phyloP scores from a whole-genome alignment of 1,284 basidiomycete genomes.

The Irpex lacteus region DNA sequence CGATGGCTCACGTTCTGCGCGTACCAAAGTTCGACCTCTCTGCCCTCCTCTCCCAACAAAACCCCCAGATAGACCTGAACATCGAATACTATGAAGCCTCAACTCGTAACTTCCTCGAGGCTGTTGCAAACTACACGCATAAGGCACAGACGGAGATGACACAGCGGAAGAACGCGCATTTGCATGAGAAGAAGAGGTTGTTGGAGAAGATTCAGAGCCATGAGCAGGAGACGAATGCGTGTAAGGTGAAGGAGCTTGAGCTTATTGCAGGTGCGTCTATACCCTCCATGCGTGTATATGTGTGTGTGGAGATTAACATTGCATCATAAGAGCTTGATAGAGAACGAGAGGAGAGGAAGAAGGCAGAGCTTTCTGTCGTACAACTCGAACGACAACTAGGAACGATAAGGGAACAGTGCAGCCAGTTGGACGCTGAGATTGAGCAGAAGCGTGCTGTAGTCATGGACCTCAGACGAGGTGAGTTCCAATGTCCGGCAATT shows the following conservation, averaged over 20 bases:
- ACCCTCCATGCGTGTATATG: not conserved
- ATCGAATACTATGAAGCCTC: conserved; percentile 60
- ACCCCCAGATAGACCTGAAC: conserved; percentile 64
- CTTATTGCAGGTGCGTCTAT: conserved; percentile 53
- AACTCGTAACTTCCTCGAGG: conserved; percentile 66
- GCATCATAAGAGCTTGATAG: conserved; percentile 52
- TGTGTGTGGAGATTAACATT: not conserved
- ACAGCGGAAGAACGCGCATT: conserved; percentile 53
- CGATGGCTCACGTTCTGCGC: conserved; percentile 41
- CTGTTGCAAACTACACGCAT: conserved; percentile 65
- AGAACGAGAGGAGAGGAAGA: conserved; percentile 69
- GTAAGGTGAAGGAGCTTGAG: conserved; percentile 72
- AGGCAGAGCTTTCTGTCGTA: conserved; percentile 60
- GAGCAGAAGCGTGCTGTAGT: conserved; percentile 62
- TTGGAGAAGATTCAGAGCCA: conserved; percentile 53
- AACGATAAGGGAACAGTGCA: conserved; percentile 54
- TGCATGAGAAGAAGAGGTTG: conserved; percentile 56
- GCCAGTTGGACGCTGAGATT: conserved; percentile 62
- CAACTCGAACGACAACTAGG: conserved; percentile 62
- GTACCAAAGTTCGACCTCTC: conserved; percentile 62
- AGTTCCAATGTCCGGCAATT: conserved; percentile 12
- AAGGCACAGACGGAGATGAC: conserved; percentile 61
- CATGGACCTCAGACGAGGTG: conserved; percentile 61
- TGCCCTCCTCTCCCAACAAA: conserved; percentile 49
- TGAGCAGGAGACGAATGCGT: conserved; percentile 66